These are phyloP conservation scores for Penicillium digitatum DNA, from an alignment of 2,329 filamentous ascomycete genomes.

Conservation along the genomic window DNA sequence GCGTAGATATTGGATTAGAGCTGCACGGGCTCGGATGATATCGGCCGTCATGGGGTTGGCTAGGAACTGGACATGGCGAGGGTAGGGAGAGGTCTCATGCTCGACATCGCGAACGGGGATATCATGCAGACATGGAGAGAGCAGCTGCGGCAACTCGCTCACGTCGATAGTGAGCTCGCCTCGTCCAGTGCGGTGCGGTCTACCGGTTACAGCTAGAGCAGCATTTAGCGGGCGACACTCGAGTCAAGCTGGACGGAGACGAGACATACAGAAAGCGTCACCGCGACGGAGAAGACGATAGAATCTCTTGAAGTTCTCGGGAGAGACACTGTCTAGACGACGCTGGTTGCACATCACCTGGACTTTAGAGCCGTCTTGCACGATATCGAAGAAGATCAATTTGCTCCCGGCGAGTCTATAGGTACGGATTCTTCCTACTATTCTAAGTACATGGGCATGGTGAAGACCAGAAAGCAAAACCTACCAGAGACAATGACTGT, in stretches of 20 bases:
- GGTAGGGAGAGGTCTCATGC: constrained; percentile 66
- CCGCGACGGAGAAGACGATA: constrained; percentile 69
- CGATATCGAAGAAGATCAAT: constrained; percentile 79
- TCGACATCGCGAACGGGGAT: constrained; percentile 69
- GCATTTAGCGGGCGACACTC: constrained; percentile 6
- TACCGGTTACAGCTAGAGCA: constrained; percentile 62
- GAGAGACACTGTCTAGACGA: constrained; percentile 34
- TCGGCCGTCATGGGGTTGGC: constrained; percentile 66
- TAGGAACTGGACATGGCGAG: constrained; percentile 82
- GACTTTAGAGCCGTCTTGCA: constrained; percentile 65
- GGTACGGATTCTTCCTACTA: constrained; percentile 67
- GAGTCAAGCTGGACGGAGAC: constrained; percentile 33
- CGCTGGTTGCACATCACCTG: constrained; percentile 73
- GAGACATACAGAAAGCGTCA: constrained; percentile 72
- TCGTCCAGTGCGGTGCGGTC: constrained; percentile 63
- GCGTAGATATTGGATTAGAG: constrained; percentile 70
- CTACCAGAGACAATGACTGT: constrained; percentile 44
- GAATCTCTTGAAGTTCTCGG: constrained; percentile 55
- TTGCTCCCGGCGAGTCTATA: constrained; percentile 69
- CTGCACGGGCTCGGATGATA: constrained; percentile 67
- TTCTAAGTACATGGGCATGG: constrained; percentile 38
- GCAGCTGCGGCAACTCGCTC: constrained; percentile 62
- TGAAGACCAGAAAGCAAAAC: constrained; percentile 24
- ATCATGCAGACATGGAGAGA: constrained; percentile 75
- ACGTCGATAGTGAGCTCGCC: constrained; percentile 74